phyloP scores from a whole-genome alignment of 495 filamentous ascomycete species.

The Aspergillus ellipticus region DNA sequence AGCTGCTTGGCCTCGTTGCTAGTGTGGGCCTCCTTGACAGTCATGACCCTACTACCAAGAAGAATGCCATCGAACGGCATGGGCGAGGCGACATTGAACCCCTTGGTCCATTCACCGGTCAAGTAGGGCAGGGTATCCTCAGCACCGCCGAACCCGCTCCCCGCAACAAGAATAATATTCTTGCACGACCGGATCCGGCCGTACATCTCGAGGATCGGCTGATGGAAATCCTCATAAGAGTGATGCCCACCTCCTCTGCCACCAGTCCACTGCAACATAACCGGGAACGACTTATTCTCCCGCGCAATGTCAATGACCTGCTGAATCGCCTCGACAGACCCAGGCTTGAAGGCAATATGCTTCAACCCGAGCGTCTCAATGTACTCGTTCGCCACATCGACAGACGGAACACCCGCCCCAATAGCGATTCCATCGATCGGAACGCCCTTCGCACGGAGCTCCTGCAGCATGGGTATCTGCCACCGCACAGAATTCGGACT shows the following conservation, averaged over 20 bases:
- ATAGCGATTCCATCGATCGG: constrained; percentile 42
- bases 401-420: constrained; percentile 48
- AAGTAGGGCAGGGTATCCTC: constrained; percentile 48
- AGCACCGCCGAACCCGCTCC: constrained; percentile 46
- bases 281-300: constrained; percentile 40
- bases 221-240: constrained; percentile 51
- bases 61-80: constrained; percentile 52
- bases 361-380: constrained; percentile 44
- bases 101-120: constrained; percentile 39
- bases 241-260: constrained; percentile 50
- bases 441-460: constrained; percentile 19
- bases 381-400: constrained; percentile 43
- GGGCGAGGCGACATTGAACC: constrained; percentile 30
- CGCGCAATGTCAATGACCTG: constrained; percentile 46
- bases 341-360: constrained; percentile 50
- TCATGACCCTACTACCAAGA: constrained; percentile 49
- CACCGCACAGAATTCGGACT: constrained; percentile 32
- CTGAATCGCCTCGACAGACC: constrained; percentile 41
- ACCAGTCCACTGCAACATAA: constrained; percentile 51
- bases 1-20: constrained; percentile 25
- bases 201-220: constrained; percentile 39
- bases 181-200: neutral
- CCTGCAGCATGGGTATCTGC: constrained; percentile 31
- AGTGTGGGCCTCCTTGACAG: constrained; percentile 40
- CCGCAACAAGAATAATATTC: constrained; percentile 47